Evolutionary conservation across 169 alveolate genomes (phyloP), one percentile per base, ranked within the genome.

Genomic region (Eimeria maxima): DNA sequence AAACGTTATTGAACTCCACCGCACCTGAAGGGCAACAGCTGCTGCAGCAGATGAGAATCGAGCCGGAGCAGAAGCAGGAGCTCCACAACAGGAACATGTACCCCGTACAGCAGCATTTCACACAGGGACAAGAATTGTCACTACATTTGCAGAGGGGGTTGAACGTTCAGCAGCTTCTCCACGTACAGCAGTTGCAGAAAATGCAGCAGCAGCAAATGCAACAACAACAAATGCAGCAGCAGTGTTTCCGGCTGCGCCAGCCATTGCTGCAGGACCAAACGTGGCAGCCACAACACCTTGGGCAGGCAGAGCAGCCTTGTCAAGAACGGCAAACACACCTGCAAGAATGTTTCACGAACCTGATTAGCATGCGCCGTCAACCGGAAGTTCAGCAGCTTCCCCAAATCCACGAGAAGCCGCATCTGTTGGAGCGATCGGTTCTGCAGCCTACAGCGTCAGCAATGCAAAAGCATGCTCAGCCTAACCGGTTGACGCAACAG

Each of bases 91-190:
- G 87, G 20, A 33, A 3, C 42, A 24, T 44, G 18, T 76, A 55
- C 90, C 53, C n/a, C 33, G 45, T 81, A 71, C 90, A 81, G 90
- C 73, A 53, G 73, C 90, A 44, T 45, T 10, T 53, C 53, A n/a
- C 50, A 76, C 90, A 50, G 73, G 47, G n/a, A 29, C 63, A 45
- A 55, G 69, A n/a, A 16, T n/a, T 42, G 65, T 20, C 55, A 10
- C 87, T 76, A 29, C 90, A 47, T 47, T 50, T 20, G 73, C 90
- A 44, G 24, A 3, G 47, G 73, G 50, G 24, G 13, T 53, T 81
- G 65, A 27, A 16, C 53, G 73, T 45, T 47, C 90, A 81, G 73
- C 90, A 81, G 67, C 71, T 27, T 4, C 63, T 29, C 53, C 71
- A 27, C 24, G 13, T 10, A 38, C 86, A 74, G 86, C 63, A 74